Evolutionary conservation across 2,329 filamentous ascomycete genomes (phyloP), one percentile per base, ranked within the genome.

Genomic region (Didymella lethalis): DNA sequence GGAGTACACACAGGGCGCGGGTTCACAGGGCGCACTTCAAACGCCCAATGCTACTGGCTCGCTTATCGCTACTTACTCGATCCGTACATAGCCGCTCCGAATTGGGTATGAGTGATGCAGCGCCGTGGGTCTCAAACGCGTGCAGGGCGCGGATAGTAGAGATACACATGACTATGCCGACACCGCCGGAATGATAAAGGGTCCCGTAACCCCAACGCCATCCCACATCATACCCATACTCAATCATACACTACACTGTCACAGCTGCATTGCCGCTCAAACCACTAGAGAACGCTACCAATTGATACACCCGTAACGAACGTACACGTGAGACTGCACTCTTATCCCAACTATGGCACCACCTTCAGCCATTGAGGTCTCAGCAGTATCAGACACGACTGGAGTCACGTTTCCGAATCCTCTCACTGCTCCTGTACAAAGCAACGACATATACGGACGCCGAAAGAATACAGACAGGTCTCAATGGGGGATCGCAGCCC

Each of bases 401-500:
- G 77, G 78, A 31, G 72, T 82, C 57, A 79, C 75, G 11, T 61
- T 83, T 23, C 80, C 82, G 1, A 76, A 81, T 53, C 80, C 81
- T 29, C 80, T 92, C 70, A 88, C 87, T 43, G 77, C 67, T 25
- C 73, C 74, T 6, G 66, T 78, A n/a, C 64, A 70, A 29, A 76
- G 92, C 72, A 84, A 88, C 66, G 86, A 86, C 61, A 87, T 96
- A 56, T 77, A 85, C 53, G 86, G 85, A 38, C 83, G 90, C 66
- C 86, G 94, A 48, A 85, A 84, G 61, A 91, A 90, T 70, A 85
- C 86, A n/a, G 90, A 89, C 3, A 88, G 86, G 69, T 82, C 95
- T 38, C 75, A 78, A 83, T 90, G 63, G 91, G 90, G 90, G 36
- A 85, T 92, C 46, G 94, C 93, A 31, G 91, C 92, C 10, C 84